Conservation (phyloP, 768 basidiomycete species). For the Cystofilobasidium ferigula region DNA sequence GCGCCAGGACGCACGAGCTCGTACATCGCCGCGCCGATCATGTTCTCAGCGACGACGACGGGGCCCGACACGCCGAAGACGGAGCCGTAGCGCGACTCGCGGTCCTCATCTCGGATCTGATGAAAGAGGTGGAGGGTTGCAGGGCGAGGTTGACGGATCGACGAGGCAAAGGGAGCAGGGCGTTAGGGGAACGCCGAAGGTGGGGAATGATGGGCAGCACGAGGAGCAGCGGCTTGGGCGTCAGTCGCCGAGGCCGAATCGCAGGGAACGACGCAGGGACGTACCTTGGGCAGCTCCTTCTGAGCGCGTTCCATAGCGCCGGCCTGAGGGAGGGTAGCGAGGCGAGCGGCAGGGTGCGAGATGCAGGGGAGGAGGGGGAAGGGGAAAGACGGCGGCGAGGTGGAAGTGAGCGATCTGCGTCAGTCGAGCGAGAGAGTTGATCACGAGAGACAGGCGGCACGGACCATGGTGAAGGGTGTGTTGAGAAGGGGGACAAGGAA, state of each 20-base stretch:
- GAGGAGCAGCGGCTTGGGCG: slow-evolving; percentile 4
- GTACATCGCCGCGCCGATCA: slow-evolving; percentile 93
- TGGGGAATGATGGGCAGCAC: not conserved
- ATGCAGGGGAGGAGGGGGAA: not conserved
- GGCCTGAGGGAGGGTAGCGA: slow-evolving; percentile 47
- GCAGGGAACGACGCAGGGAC: slow-evolving; percentile 17
- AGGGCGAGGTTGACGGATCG: not conserved
- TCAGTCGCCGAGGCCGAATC: not conserved
- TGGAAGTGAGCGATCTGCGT: too few relatives aligned
- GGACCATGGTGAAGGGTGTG: too few relatives aligned
- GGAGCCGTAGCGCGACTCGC: slow-evolving; percentile 50
- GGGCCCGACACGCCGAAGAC: slow-evolving; percentile 83
- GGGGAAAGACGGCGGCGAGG: not conserved
- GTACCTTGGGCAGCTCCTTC: slow-evolving; percentile 61
- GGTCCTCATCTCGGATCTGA: slow-evolving; percentile 73
- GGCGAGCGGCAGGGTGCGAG: not conserved
- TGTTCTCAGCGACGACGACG: slow-evolving; percentile 94
- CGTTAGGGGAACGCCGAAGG: not conserved
- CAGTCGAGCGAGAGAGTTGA: too few relatives aligned
- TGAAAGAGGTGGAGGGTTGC: slow-evolving; percentile 1
- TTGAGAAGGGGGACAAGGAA: too few relatives aligned
- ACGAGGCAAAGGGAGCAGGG: not conserved
- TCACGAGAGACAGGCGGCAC: too few relatives aligned
- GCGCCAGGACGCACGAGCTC: slow-evolving; percentile 54
- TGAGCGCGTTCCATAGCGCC: slow-evolving; percentile 87